Conservation (phyloP, 768 basidiomycete species). For the Mycena vulgaris region DNA sequence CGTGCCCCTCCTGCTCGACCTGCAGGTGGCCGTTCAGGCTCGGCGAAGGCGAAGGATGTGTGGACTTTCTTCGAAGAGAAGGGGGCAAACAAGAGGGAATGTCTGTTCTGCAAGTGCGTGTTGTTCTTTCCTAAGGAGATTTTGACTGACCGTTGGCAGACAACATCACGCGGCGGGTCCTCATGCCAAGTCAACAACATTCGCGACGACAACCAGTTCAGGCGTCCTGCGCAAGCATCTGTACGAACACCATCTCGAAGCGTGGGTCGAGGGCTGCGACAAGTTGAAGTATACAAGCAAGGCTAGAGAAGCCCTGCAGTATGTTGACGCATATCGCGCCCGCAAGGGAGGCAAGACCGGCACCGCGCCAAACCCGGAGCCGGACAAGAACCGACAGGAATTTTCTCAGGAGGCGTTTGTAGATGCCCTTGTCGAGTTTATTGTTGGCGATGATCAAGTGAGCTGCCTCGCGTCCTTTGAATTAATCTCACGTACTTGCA, state of each 20-base stretch:
- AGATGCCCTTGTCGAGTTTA: constrained; percentile 14
- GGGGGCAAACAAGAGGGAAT: constrained; percentile 6
- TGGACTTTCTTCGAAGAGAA: constrained; percentile 26
- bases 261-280: constrained; percentile 42
- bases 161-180: constrained; percentile 6
- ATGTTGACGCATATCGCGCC: constrained; percentile 20
- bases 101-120: constrained; percentile 28
- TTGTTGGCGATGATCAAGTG: constrained; percentile 22
- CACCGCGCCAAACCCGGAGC: background rate
- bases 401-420: constrained; percentile 39
- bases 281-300: constrained; percentile 36
- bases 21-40: background rate
- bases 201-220: constrained; percentile 29
- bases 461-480: constrained; percentile 5
- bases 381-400: background rate
- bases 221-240: constrained; percentile 37
- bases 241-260: constrained; percentile 36
- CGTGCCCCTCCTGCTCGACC: constrained; percentile 1
- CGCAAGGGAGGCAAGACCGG: constrained; percentile 7
- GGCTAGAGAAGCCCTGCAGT: constrained; percentile 20
- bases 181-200: background rate
- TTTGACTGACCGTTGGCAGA: constrained; percentile 6
- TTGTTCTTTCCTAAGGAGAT: background rate
- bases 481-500: background rate
- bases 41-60: constrained; percentile 6